Evolutionary conservation across 2,329 filamentous ascomycete genomes (phyloP), one percentile per base, ranked within the genome.

Genomic region (Colletotrichum echinochloae): DNA sequence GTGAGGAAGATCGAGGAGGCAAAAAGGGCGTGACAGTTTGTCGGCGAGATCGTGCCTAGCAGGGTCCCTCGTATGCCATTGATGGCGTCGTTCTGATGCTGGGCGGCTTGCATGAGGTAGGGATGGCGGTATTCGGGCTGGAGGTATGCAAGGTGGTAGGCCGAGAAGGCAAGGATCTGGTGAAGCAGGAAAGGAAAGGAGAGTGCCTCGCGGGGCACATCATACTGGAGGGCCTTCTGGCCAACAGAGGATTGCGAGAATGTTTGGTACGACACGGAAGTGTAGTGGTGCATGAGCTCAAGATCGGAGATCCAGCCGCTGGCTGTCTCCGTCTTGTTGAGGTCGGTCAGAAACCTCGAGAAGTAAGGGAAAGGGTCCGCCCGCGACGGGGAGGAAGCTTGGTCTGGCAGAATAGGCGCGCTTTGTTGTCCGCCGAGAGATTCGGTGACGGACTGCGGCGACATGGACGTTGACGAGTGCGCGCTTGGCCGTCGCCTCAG

Each of bases 281-380:
- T 78, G 64, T 77, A 81, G 46, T 82, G 79, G 51, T 82, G 79
- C 74, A 82, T 77, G 33, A 82, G 74, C 66, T 80, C 78, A 14
- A 82, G 77, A 60, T 82, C 80, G 3, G 76, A 75, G 18, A 79
- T 77, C 79, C 79, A 81, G 56, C 46, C 75, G 72, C 61, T 76
- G 72, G 30, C 73, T 72, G 56, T 55, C 65, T 67, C 63, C 18
- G 69, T 37, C 69, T 70, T 70, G 72, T 73, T 76, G 65, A 72
- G 70, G 30, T 74, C 72, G 2, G 72, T 74, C 4, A 74, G 63
- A 11, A 77, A 75, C 39, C 74, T 75, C n/a, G 72, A 70, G 35
- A 77, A 74, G 55, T 77, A 77, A 1, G 73, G 48, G 66, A 74
- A 71, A n/a, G 68, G 68, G 7, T 71, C 68, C 4, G 64, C 54